A percentile compares a stretch with the other conserved stretches of the same genome.
These are phyloP conservation scores for Aspergillus quadricinctus DNA, from an alignment of 2,329 filamentous ascomycete species.

Conservation along the genomic window DNA sequence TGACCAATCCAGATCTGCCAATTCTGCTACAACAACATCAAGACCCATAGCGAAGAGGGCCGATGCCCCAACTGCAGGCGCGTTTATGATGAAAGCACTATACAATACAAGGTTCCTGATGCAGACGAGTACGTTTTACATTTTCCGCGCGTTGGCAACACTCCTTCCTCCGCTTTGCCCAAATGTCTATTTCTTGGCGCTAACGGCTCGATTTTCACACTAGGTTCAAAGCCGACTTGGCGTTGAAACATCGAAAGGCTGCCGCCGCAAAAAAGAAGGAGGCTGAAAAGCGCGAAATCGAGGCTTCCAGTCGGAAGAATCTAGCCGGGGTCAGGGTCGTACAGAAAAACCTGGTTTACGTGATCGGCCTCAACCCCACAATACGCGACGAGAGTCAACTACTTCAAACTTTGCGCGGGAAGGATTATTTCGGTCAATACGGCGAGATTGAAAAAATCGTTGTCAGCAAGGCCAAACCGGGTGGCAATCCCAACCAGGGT, in stretches of 20 bases:
- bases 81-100: conserved; percentile 93
- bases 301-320: conserved; percentile 92
- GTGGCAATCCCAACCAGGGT: conserved; percentile 66
- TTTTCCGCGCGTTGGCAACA: neutral
- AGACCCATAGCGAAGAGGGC: conserved; percentile 88
- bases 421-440: conserved; percentile 96
- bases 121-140: conserved; percentile 78
- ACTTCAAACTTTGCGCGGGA: conserved; percentile 80
- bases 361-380: conserved; percentile 87
- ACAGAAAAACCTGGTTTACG: conserved; percentile 98
- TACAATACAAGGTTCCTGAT: conserved; percentile 93
- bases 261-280: conserved; percentile 88
- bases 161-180: conserved; percentile 1
- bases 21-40: conserved; percentile 99
- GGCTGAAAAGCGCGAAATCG: conserved; percentile 90
- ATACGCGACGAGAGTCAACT: conserved; percentile 84
- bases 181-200: conserved; percentile 10
- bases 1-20: conserved; percentile 73
- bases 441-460: conserved; percentile 98
- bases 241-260: conserved; percentile 81
- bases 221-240: conserved; percentile 49
- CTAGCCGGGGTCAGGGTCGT: conserved; percentile 92
- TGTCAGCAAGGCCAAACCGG: conserved; percentile 90
- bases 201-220: conserved; percentile 15
- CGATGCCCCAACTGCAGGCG: conserved; percentile 95